Conservation (phyloP, 257 asterid species). For the Solanum piurae region DNA sequence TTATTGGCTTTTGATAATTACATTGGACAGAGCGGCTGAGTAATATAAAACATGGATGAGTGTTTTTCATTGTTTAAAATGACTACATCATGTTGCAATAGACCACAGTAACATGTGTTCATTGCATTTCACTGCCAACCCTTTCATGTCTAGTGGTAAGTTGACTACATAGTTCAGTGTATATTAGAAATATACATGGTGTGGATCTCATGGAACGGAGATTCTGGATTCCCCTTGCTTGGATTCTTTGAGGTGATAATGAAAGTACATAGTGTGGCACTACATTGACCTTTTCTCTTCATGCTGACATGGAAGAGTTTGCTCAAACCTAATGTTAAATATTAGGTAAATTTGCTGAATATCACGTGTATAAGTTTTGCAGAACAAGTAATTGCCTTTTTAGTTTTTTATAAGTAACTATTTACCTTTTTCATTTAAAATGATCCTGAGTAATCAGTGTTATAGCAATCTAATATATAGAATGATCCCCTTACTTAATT, state of each 20-base stretch:
- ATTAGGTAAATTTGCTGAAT: neutral
- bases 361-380: neutral
- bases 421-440: neutral
- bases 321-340: neutral
- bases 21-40: neutral
- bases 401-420: neutral
- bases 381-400: neutral
- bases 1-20: neutral
- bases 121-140: neutral
- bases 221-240: neutral
- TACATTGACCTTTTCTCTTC: neutral
- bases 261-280: neutral
- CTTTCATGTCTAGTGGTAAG: neutral
- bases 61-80: neutral
- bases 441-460: neutral
- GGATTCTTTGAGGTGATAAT: neutral
- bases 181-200: neutral
- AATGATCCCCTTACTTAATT: neutral
- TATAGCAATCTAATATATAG: neutral
- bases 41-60: neutral
- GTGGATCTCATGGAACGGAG: neutral
- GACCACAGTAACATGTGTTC: neutral
- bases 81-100: neutral
- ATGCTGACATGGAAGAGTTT: neutral
- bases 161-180: neutral